Evolutionary conservation across 495 filamentous ascomycete genomes (phyloP), one percentile per base, ranked within the genome.

Genomic region (Penicillium atrosanguineum): DNA sequence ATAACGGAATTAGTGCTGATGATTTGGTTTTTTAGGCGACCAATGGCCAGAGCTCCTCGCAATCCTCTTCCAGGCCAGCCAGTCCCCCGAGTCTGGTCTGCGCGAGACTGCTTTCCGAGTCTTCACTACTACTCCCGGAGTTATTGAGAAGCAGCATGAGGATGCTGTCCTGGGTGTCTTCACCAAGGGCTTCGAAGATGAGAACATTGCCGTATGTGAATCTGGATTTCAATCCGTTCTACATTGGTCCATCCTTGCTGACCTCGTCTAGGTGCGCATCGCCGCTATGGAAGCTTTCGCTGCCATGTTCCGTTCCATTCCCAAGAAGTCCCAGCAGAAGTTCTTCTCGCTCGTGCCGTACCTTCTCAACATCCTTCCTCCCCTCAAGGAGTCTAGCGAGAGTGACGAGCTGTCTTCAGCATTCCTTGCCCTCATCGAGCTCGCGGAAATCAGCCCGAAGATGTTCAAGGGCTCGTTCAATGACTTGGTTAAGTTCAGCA

Each of bases 401-500:
- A 90, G 89, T 7, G 92, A 97, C 1, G 85, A 93, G 52, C 83
- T 99, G 2, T 89, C 89, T 43, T 90, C 90, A 58, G 91, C 91
- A 14, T 82, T 99, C 20, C 74, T 96, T 20, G 86, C 94, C 19
- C 75, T 97, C 19, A 97, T 97, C 56, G 95, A 97, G 50, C 79
- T 99, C 52, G 92, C 93, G 21, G 95, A 97, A 67, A 79, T 86
- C 19, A 87, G 87, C 11, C 91, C 93, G 6, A 89, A 90, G 69
- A 99, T 99, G 95, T 99, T 99, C 79, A 95, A 93, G 72, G 78
- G 76, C 16, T 71, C 94, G 28, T 99, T 99, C 75, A 85, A 86
- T 67, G 89, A 89, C 60, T 78, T 99, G 23, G 94, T 97, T 36
- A 85, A 86, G 60, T 97, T 97, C 68, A 90, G 87, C 63, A 85